phyloP scores from a whole-genome alignment of 768 basidiomycete genomes.

The Rhodotorula kratochvilovae region DNA sequence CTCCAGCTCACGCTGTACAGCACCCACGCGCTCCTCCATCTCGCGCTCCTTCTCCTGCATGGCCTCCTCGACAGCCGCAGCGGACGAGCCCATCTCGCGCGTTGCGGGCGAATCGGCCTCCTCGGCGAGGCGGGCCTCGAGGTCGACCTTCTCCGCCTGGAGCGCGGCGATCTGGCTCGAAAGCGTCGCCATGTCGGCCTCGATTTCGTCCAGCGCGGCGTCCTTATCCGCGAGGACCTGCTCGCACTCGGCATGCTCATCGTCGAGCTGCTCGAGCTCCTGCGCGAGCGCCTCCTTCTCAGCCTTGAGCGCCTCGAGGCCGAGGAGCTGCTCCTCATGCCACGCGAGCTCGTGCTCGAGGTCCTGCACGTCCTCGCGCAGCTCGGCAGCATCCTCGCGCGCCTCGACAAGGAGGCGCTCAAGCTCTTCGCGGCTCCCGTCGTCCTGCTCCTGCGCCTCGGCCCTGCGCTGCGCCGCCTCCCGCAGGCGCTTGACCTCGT shows the following conservation, averaged over 20 bases:
- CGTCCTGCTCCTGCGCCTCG: conserved; percentile 7
- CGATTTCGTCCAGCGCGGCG: background rate
- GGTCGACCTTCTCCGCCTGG: background rate
- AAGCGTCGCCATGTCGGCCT: background rate
- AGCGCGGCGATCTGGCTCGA: background rate
- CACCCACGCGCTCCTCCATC: too few species aligned
- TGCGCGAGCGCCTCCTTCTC: background rate
- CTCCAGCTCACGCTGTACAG: background rate
- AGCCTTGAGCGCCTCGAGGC: background rate
- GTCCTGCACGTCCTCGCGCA: conserved; percentile 5
- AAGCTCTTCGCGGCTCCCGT: conserved; percentile 10
- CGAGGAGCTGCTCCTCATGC: conserved; percentile 14
- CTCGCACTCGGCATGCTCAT: background rate
- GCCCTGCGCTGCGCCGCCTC: background rate
- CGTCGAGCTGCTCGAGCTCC: conserved; percentile 7
- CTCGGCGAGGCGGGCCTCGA: background rate
- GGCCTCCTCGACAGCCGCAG: background rate
- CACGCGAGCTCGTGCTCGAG: conserved; percentile 27
- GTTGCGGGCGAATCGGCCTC: background rate
- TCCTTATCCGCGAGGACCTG: background rate
- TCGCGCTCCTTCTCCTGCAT: background rate
- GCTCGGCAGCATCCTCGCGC: background rate
- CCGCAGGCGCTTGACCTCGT: background rate
- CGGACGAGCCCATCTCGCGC: background rate
- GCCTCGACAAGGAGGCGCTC: conserved; percentile 6